Evolutionary conservation across 495 filamentous ascomycete genomes (phyloP).

Genomic region (Hyphodiscus hymeniophilus): DNA sequence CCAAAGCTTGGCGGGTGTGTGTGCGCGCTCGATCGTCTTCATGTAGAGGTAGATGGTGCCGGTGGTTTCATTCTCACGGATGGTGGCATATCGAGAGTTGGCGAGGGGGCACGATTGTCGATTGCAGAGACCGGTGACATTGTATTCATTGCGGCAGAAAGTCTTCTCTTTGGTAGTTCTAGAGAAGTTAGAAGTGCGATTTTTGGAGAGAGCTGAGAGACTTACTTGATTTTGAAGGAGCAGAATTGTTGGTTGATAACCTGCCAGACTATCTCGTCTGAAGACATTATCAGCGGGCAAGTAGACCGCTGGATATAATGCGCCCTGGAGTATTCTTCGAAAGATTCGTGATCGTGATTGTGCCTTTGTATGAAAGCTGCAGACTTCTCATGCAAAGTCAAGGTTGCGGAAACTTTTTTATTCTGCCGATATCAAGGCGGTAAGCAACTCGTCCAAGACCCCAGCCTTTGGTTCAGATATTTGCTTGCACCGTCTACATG

Average conservation of each 20-base stretch:
- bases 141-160: conserved; percentile 97
- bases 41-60: conserved; percentile 92
- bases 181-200: conserved; percentile 16
- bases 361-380: no score
- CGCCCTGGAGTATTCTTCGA: no score
- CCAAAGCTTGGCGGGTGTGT: conserved; percentile 90
- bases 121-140: conserved; percentile 89
- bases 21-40: conserved; percentile 87
- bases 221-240: conserved; percentile 90
- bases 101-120: conserved; percentile 91
- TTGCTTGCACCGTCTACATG: no score
- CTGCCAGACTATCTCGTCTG: conserved; percentile 97
- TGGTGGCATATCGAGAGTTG: conserved; percentile 91
- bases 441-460: no score
- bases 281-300: conserved; percentile 45
- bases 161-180: conserved; percentile 86
- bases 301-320: no score
- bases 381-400: no score
- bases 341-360: no score
- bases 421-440: no score
- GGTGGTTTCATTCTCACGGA: conserved; percentile 73
- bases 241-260: conserved; percentile 95
- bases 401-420: no score
- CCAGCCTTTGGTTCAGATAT: no score
- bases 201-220: conserved; percentile 12